Evolutionary conservation across 2,329 filamentous ascomycete species (phyloP).

Genomic region (Aspergillus thermomutatus): DNA sequence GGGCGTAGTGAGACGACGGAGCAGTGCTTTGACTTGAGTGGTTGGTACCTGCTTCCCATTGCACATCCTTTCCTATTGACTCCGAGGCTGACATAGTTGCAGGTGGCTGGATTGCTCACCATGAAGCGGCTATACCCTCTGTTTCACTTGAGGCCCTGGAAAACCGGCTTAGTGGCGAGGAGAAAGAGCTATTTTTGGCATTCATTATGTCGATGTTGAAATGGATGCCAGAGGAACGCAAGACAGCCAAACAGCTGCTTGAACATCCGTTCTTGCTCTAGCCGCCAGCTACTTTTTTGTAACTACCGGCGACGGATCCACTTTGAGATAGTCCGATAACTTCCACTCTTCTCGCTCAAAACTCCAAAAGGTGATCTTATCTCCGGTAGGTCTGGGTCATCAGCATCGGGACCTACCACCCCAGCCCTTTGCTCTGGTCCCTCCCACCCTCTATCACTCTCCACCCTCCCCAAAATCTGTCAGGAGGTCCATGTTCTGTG

Average conservation of each 20-base stretch:
- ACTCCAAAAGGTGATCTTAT: too few relatives aligned
- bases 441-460: too few relatives aligned
- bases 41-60: slow-evolving; percentile 12
- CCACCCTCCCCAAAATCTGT: too few relatives aligned
- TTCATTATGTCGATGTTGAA: slow-evolving; percentile 38
- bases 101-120: slow-evolving; percentile 23
- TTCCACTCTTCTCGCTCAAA: too few relatives aligned
- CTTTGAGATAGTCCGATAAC: too few relatives aligned
- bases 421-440: too few relatives aligned
- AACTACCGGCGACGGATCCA: too few relatives aligned
- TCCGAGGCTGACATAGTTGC: slow-evolving; percentile 6
- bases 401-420: too few relatives aligned
- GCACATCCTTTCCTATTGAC: slow-evolving; percentile 1
- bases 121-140: slow-evolving; percentile 18
- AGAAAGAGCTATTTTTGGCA: slow-evolving; percentile 33
- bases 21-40: slow-evolving; percentile 25
- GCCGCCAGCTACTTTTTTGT: too few relatives aligned
- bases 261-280: slow-evolving; percentile 27
- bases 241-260: slow-evolving; percentile 36
- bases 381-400: too few relatives aligned
- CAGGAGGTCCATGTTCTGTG: too few relatives aligned
- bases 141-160: slow-evolving; percentile 19
- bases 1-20: slow-evolving; percentile 25
- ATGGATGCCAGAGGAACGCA: slow-evolving; percentile 39
- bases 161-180: slow-evolving; percentile 17